These are phyloP conservation scores for Spathaspora sp. DNA, from an alignment of 1,139 yeast species.

Conservation along the genomic window DNA sequence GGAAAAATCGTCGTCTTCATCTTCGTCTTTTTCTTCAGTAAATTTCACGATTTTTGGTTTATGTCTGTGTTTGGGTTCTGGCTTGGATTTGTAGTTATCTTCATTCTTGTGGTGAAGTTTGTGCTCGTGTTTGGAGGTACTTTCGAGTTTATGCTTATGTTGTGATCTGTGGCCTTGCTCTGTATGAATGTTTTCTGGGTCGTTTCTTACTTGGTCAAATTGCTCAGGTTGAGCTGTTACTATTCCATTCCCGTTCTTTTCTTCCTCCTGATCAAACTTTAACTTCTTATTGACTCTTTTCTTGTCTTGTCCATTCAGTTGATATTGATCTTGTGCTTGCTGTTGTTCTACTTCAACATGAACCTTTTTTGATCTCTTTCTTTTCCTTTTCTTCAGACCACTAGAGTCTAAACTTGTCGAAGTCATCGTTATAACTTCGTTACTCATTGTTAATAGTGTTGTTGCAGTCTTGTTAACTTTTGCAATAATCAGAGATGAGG, in stretches of 20 bases:
- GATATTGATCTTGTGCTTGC: neutral
- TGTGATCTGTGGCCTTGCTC: too few relatives aligned
- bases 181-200: neutral
- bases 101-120: conserved; percentile 2
- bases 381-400: conserved; percentile 19
- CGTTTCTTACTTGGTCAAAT: neutral
- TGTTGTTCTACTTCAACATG: neutral
- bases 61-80: conserved; percentile 5
- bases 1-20: conserved; percentile 22
- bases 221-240: neutral
- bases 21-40: conserved; percentile 21
- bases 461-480: neutral
- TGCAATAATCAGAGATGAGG: neutral
- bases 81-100: conserved; percentile 6
- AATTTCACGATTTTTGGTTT: conserved; percentile 14
- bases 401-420: conserved; percentile 4
- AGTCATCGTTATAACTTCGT: neutral
- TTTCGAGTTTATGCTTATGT: neutral
- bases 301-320: neutral
- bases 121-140: conserved; percentile 5
- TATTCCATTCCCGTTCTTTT: conserved; percentile 6
- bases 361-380: conserved; percentile 21
- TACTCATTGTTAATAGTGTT: neutral
- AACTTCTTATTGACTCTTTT: conserved; percentile 24
- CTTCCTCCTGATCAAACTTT: conserved; percentile 24